Evolutionary conservation across 768 basidiomycete genomes (phyloP).

Genomic region (Boletellus emodensis): DNA sequence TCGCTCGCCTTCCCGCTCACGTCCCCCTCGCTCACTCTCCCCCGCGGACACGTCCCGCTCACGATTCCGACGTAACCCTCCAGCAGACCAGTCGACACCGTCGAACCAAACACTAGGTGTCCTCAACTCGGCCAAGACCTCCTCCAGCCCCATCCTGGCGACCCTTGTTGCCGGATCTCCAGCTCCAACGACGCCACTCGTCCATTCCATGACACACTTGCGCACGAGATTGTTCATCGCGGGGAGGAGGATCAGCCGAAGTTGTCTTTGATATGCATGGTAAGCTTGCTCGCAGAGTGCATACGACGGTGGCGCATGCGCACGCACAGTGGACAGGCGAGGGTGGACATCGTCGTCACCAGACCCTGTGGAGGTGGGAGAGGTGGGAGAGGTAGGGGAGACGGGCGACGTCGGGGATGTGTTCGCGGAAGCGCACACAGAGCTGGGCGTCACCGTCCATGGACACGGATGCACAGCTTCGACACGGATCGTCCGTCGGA

Average conservation of each 20-base stretch:
- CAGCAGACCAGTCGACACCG: conserved; percentile 58
- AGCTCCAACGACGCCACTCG: conserved; percentile 35
- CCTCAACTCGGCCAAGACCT: conserved; percentile 53
- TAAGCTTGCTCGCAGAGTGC: conserved; percentile 63
- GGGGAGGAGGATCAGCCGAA: conserved; percentile 57
- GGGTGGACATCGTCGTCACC: conserved; percentile 43
- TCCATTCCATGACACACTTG: conserved; percentile 60
- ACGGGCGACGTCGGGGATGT: conserved; percentile 21
- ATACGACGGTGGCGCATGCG: conserved; percentile 57
- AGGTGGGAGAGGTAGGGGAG: conserved; percentile 22
- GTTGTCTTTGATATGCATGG: conserved; percentile 52
- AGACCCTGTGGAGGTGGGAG: conserved; percentile 1
- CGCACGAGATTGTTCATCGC: conserved; percentile 68
- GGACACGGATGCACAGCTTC: conserved; percentile 53
- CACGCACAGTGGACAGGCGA: conserved; percentile 40
- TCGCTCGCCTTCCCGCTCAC: conserved; percentile 27
- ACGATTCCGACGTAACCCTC: conserved; percentile 21
- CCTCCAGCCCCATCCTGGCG: conserved; percentile 54
- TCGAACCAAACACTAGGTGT: conserved; percentile 67
- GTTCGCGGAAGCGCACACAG: conserved; percentile 5
- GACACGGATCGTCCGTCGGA: conserved; percentile 20
- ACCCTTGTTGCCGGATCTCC: conserved; percentile 56
- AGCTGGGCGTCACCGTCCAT: conserved; percentile 41
- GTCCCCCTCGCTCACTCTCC: conserved; percentile 32
- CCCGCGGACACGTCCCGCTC: conserved; percentile 37